Base-by-base conservation (phyloP, 768 basidiomycete genomes). In the Leccinum longicurvipes region DNA sequence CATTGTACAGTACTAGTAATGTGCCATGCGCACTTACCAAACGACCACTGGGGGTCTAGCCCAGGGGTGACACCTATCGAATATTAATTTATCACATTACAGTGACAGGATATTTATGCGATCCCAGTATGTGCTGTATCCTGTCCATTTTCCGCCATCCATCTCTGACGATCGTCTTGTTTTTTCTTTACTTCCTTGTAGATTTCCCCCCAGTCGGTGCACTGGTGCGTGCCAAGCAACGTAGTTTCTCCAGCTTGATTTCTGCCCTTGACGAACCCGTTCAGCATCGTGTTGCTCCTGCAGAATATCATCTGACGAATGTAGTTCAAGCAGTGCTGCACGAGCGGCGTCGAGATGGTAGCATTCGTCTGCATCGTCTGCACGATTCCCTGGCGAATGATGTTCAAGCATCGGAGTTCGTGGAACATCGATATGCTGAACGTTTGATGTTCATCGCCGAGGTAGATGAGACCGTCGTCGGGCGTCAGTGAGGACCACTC, bases 321-420 rank as follows among this genome's bases (percentile, higher is more conserved):
- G 53, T 54, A 49, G 53, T 54, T 54, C 21, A 49, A 41, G 47
- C 53, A 49, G 47, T 54, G 53, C 7, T 49, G 28, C 27, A 54
- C 21, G 25, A 49, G 53, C 27, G 41, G 36, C 7, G 27, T 19
- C 3, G 53, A 42, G 47, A 24, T 11, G 4, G 53, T 49, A 17
- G 15, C 12, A 8, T 54, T 41, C 39, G 45, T 25, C 34, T 42
- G 23, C 24, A 54, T 41, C 9, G 36, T 19, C 28, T 54, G 47
- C 36, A 31, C 21, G 47, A 54, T 17, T 9, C 47, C 53, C 15
- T 49, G 27, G 36, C 53, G 53, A 49, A 54, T 31, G 21, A 54
- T 15, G 17, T 50, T 42, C 36, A 49, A 31, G 39, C 54, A 54
- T 3, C 54, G 47, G 11, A 50, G 54, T 24, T 50, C 54, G 47